Evolutionary conservation across 129 eudicot genomes (phyloP).

Genomic region (Flaveria ramosissima): DNA sequence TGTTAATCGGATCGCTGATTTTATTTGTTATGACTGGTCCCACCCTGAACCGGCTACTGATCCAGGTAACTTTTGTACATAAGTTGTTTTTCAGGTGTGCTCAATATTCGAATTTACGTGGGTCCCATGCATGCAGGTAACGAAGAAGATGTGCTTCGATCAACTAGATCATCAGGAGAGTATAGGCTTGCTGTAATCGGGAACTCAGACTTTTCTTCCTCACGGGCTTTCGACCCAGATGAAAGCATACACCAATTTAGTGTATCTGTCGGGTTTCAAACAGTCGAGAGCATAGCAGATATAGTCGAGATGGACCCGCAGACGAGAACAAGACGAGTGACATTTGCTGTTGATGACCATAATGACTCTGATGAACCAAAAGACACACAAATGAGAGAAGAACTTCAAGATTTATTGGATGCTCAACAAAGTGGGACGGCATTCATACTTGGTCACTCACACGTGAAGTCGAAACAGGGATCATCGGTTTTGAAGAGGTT

Average conservation of each 20-base stretch:
- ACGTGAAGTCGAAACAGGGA: conserved; percentile 49
- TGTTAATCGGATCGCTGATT: conserved; percentile 30
- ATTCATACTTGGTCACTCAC: conserved; percentile 76
- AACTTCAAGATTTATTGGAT: conserved; percentile 63
- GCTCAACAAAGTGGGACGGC: conserved; percentile 85
- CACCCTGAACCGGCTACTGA: conserved; percentile 29
- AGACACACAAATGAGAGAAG: conserved; percentile 48
- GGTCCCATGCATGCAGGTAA: conserved; percentile 22
- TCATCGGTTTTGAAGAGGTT: conserved; percentile 57
- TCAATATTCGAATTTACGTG: not conserved
- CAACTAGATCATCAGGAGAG: conserved; percentile 53
- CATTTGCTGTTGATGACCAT: conserved; percentile 50
- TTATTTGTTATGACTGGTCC: conserved; percentile 31
- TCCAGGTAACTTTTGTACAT: conserved; percentile 24
- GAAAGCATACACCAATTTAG: conserved; percentile 60
- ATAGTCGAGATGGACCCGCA: conserved; percentile 65
- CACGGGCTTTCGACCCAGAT: conserved; percentile 49
- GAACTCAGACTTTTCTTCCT: conserved; percentile 33
- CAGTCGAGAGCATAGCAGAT: conserved; percentile 72
- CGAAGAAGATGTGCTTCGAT: conserved; percentile 29
- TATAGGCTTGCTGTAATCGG: conserved; percentile 60
- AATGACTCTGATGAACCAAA: conserved; percentile 44
- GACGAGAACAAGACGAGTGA: conserved; percentile 49
- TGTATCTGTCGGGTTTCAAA: conserved; percentile 64
- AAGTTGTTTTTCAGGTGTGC: not conserved